Conservation (phyloP, 2,329 filamentous ascomycete genomes). For the Stemphylium lycopersici region DNA sequence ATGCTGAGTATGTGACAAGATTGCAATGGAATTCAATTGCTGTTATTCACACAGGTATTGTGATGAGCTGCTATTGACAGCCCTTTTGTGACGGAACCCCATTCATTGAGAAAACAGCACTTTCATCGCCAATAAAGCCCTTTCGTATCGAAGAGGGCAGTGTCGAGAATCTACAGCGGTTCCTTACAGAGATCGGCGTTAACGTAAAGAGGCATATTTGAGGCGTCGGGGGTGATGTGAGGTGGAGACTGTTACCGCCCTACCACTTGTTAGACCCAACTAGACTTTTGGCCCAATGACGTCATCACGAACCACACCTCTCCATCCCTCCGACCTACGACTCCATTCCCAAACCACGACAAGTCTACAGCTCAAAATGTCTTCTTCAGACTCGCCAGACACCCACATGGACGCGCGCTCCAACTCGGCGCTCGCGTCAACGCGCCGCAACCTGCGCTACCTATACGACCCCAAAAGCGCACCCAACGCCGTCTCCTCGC, state of each 20-base stretch:
- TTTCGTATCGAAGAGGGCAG: no score
- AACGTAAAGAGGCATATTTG: no score
- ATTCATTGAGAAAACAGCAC: background rate
- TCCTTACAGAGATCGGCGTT: background rate
- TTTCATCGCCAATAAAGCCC: no score
- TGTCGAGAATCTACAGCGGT: background rate
- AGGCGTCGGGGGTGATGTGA: no score
- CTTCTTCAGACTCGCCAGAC: slow-evolving; percentile 7
- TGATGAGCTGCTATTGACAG: background rate
- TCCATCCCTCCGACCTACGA: no score
- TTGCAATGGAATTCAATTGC: background rate
- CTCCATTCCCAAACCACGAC: no score
- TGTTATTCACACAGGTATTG: background rate
- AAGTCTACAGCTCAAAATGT: background rate
- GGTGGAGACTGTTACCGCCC: no score
- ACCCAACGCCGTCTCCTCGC: slow-evolving; percentile 34
- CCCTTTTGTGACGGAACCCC: background rate
- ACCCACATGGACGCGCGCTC: slow-evolving; percentile 30
- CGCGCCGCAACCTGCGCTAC: slow-evolving; percentile 45
- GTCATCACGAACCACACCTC: no score
- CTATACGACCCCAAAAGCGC: slow-evolving; percentile 45
- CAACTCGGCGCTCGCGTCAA: slow-evolving; percentile 32
- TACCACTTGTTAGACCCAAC: no score
- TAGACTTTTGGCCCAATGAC: no score
- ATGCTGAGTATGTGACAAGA: background rate